Evolutionary conservation across 306 rosid species (phyloP).

Genomic region (Macrotyloma uniflorum): DNA sequence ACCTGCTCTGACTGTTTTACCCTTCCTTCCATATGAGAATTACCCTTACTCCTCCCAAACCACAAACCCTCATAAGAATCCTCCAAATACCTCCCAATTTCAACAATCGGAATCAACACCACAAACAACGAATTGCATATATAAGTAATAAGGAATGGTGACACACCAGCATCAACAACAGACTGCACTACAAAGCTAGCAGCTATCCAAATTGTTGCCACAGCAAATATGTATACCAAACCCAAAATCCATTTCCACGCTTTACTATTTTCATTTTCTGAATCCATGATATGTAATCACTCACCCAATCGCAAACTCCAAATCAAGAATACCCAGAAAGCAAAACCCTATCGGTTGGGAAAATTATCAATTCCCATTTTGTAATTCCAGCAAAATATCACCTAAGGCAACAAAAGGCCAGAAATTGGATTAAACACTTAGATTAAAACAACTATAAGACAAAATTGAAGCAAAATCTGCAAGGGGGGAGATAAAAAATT

Average conservation of each 20-base stretch:
- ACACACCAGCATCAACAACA: conserved; percentile 88
- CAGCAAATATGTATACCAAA: conserved; percentile 73
- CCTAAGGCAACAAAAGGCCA: conserved; percentile 20
- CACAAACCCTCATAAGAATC: conserved; percentile 57
- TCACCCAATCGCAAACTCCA: conserved; percentile 28
- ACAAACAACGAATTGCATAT: conserved; percentile 92
- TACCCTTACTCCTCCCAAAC: conserved; percentile 59
- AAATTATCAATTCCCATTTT: conserved; percentile 33
- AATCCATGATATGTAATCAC: conserved; percentile 17
- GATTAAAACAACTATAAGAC: not conserved
- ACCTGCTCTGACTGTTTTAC: conserved; percentile 66
- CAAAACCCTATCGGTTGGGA: conserved; percentile 16
- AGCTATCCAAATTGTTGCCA: conserved; percentile 97
- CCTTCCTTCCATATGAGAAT: conserved; percentile 30
- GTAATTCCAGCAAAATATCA: conserved; percentile 41
- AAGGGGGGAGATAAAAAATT: not conserved
- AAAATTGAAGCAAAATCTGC: conserved; percentile 3
- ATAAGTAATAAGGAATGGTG: conserved; percentile 91
- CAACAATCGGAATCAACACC: conserved; percentile 86
- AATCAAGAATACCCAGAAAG: conserved; percentile 29
- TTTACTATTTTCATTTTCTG: conserved; percentile 55
- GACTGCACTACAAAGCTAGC: conserved; percentile 98
- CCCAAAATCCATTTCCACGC: conserved; percentile 84
- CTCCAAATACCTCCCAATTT: conserved; percentile 77
- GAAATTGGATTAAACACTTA: not conserved